These are phyloP conservation scores for Candida nitratophila DNA, from an alignment of 805 yeast genomes.

Conservation along the genomic window DNA sequence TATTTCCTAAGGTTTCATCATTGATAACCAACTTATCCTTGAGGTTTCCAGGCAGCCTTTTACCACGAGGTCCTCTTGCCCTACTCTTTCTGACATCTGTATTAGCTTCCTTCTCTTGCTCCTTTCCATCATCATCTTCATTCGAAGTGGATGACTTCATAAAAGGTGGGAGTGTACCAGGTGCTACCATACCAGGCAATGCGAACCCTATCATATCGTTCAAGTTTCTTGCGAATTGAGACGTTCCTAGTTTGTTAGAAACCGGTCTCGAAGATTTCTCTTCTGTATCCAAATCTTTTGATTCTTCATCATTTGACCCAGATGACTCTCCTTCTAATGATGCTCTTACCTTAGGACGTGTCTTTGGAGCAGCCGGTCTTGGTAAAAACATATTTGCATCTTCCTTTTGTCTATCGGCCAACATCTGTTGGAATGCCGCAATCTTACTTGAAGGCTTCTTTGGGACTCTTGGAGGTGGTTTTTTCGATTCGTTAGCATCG, in stretches of 20 bases:
- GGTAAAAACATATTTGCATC: conserved; percentile 18
- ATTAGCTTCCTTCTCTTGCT: conserved; percentile 2
- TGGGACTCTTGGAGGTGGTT: conserved; percentile 61
- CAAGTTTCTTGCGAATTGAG: conserved; percentile 50
- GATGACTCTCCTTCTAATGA: not conserved
- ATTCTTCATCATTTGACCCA: conserved; percentile 1
- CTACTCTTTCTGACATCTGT: conserved; percentile 41
- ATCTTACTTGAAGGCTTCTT: conserved; percentile 73
- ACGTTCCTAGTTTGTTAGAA: conserved; percentile 15
- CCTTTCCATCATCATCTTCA: conserved; percentile 9
- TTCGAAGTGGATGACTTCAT: conserved; percentile 10
- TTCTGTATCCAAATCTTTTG: conserved; percentile 1
- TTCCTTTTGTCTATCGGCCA: conserved; percentile 43
- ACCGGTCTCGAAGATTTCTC: not conserved
- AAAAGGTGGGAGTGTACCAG: conserved; percentile 37
- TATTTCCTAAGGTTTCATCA: conserved; percentile 22
- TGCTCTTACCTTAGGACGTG: conserved; percentile 12
- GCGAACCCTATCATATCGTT: conserved; percentile 50
- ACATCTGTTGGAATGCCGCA: conserved; percentile 77
- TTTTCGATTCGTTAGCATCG: conserved; percentile 6
- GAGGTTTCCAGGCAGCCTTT: conserved; percentile 57
- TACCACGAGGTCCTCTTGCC: conserved; percentile 69
- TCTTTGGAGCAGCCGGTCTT: conserved; percentile 15
- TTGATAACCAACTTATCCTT: conserved; percentile 33
- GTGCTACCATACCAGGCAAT: conserved; percentile 48